These are phyloP conservation scores for Cylindrotheca fusiformis DNA, from an alignment of 108 stramenopile species.

Conservation along the genomic window DNA sequence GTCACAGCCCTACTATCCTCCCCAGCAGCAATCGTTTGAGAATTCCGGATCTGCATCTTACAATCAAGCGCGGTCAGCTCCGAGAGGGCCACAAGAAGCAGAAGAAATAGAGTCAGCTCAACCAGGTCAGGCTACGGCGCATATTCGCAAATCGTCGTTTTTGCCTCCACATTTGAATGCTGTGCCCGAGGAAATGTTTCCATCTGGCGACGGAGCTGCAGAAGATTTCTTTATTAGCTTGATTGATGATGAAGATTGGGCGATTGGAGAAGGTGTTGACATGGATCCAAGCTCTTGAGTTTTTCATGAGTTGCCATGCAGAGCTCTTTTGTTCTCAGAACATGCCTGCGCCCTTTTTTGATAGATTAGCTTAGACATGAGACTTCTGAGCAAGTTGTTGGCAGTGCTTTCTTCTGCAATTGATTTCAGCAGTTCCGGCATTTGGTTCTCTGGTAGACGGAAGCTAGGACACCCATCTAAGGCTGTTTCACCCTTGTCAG, in stretches of 20 bases:
- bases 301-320: too few relatives aligned
- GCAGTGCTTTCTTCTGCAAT: too few relatives aligned
- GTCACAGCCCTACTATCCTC: constrained; percentile 4
- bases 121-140: constrained; percentile 7
- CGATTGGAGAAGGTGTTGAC: constrained; percentile 60
- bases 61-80: not conserved
- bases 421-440: too few relatives aligned
- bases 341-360: too few relatives aligned
- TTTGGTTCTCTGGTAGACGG: too few relatives aligned
- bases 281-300: constrained; percentile 37
- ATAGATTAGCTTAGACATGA: too few relatives aligned
- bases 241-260: constrained; percentile 57
- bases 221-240: constrained; percentile 52
- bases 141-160: constrained; percentile 32
- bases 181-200: constrained; percentile 53
- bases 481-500: too few relatives aligned
- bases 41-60: not conserved
- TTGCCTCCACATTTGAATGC: constrained; percentile 38
- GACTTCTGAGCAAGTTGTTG: too few relatives aligned
- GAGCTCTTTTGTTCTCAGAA: too few relatives aligned
- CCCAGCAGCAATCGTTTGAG: not conserved
- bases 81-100: not conserved
- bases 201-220: constrained; percentile 26
- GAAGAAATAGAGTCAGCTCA: not conserved
- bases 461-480: too few relatives aligned